Evolutionary conservation across 495 filamentous ascomycete genomes (phyloP), one percentile per base, ranked within the genome.

Genomic region (Aspergillus biplanus): DNA sequence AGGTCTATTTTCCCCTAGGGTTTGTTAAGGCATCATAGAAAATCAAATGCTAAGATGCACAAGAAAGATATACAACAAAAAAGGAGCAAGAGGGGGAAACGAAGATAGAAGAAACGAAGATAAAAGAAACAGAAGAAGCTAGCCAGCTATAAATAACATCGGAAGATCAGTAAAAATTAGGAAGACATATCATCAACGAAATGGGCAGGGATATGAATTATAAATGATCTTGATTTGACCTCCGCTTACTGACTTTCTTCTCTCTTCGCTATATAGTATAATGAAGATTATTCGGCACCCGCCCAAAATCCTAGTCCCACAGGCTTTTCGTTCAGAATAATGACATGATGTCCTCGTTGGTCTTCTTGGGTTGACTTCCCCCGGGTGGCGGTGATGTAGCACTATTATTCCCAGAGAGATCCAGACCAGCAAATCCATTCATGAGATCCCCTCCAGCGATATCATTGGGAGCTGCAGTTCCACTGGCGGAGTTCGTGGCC

Each of bases 281-380:
- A 15, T 44, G n/a, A 37, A 34, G 21, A 27, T 27, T 27, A 50
- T 50, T 31, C 58, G n/a, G 18, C 9, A 27, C 35, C 31, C 53
- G 48, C 42, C 8, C 21, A 53, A 52, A 46, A 21, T 37, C 44
- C 52, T 34, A 37, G 44, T 44, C 47, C 37, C 54, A 7, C 9
- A 27, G 21, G 21, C 21, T 48, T 21, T 31, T 33, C 4, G n/a
- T 32, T 57, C 86, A 97, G 75, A 97, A 96, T 73, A 99, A 79
- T 21, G 91, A 92, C 75, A 99, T 73, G 59, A 99, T 83, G 77
- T 99, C 95, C 66, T 97, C 92, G 71, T 89, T 95, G 46, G 87
- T 87, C 70, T 89, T 89, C 73, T 88, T 88, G 54, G 75, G 71
- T 21, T 65, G 68, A 54, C 67, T 68, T 15, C 65, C 48, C 9